Percentiles rank a stretch among this genome's conserved stretches.
These are phyloP conservation scores for Aegilops tauschii DNA, from an alignment of 176 grass and related monocot species.

Conservation along the genomic window DNA sequence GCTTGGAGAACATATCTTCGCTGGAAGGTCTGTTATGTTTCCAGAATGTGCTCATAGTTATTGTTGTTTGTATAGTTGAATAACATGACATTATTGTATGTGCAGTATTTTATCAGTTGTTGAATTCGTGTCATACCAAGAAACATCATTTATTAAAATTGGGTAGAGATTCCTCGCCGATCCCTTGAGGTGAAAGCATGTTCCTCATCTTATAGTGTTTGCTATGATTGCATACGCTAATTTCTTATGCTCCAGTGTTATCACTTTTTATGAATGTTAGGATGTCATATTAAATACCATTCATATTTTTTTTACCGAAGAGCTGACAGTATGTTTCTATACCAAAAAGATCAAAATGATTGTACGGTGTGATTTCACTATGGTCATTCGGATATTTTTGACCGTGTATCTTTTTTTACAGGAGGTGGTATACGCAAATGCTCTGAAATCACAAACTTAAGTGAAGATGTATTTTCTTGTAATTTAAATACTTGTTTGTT, in stretches of 20 bases:
- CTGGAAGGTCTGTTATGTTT: constrained; percentile 47
- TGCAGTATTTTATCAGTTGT: constrained; percentile 73
- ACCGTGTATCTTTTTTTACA: constrained; percentile 67
- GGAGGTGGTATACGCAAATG: constrained; percentile 71
- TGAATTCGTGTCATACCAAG: constrained; percentile 89
- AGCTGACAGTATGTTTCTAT: background rate
- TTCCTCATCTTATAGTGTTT: background rate
- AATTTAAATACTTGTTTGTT: constrained; percentile 2
- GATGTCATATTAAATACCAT: background rate
- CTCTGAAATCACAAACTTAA: constrained; percentile 75
- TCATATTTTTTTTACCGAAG: background rate
- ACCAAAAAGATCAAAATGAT: background rate
- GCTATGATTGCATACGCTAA: background rate
- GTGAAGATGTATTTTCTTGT: constrained; percentile 76
- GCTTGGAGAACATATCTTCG: constrained; percentile 83
- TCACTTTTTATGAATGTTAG: background rate
- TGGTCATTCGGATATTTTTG: constrained; percentile 65
- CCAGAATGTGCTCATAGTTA: background rate
- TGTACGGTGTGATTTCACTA: constrained; percentile 74
- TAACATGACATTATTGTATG: constrained; percentile 14
- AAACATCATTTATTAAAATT: constrained; percentile 84
- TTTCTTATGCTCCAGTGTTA: background rate
- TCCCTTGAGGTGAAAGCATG: constrained; percentile 57
- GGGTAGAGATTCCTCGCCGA: constrained; percentile 79
- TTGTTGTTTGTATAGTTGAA: background rate